Evolutionary conservation across 352 stramenopile species (phyloP), one percentile per base, ranked within the genome.

Genomic region (Phytophthora pisi): DNA sequence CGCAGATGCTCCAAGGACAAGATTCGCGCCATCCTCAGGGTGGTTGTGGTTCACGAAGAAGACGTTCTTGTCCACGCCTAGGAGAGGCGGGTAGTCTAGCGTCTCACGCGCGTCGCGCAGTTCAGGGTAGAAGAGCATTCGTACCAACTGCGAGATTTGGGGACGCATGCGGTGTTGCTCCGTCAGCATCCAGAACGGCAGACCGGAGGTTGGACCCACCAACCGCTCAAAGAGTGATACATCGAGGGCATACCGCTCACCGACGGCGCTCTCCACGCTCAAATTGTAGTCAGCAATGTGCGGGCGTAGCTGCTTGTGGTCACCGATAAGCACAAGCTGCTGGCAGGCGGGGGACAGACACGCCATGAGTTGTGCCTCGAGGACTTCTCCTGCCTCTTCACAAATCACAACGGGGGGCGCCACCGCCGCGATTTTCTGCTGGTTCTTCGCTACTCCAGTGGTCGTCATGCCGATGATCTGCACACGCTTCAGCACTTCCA

Each of bases 311-410:
- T 97, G 91, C 53, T 90, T 71, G 69, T 97, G 91, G 60, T 97
- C 91, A 20, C 89, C 91, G 71, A 97, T 97, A 20, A 95, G 58
- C 52, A 97, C 87, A 2, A 97, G 64, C 61, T 96, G 89, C 51
- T 96, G 81, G 28, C 79, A 93, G 1, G 69, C 64, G 13, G 78
- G 70, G n/a, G 77, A 78, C 38, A 95, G 60, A 46, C 82, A 88
- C 38, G 79, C 71, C 55, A 90, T 70, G 5, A 90, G 56, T 51
- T 90, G 82, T 9, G 79, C 82, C 64, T 97, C 89, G 0, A 97
- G 68, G 5, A 97, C 86, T 71, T 97, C 91, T 15, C 84, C 89
- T 20, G 91, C 91, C 77, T 97, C 91, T 70, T 96, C 89, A 34
- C 91, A 88, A 56, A 97, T 82, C 1, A 97, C 77, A n/a, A 97